Evolutionary conservation across 2,329 filamentous ascomycete species (phyloP), one percentile per base, ranked within the genome.

Genomic region (Clarireedia sp.): DNA sequence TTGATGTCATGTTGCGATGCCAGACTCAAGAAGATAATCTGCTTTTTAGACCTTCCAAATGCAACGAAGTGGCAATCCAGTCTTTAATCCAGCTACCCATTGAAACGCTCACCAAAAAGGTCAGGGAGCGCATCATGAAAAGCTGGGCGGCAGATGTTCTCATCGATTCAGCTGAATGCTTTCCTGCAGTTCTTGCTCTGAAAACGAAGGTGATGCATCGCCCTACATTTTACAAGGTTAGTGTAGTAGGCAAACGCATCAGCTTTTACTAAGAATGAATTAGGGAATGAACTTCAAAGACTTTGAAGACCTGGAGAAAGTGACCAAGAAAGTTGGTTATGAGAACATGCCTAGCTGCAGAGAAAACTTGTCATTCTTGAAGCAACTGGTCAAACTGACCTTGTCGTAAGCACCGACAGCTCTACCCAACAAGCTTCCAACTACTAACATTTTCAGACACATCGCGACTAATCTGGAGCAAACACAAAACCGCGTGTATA

Each of bases 201-300:
- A 72, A 75, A 59, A 65, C 72, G 2, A 80, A 77, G 61, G 66
- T 80, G 23, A 78, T 80, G 73, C 65, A 67, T 5, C 71, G 72
- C n/a, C 72, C 78, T 0, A 79, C 76, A 0, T 78, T 78, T 55
- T 78, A 80, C 60, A 69, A 76, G 23, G 33, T 45, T 14, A 40
- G 52, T 48, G 36, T 3, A 38, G 16, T 24, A 12, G 5, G 5
- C 24, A 19, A 6, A 24, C 43, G 12, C n/a, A 1, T 19, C 21
- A 43, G 26, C 7, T 23, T n/a, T 26, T 44, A 21, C 52, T 55
- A 50, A 55, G 8, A 37, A 9, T n/a, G 41, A 58, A 19, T 38
- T 56, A 65, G 56, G 54, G 44, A 14, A 61, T 63, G 54, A 69
- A 59, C 69, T 80, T 73, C 50, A 59, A 67, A 14, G 65, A 72